Percentiles rank a stretch among this genome's conserved stretches.
phyloP scores from a whole-genome alignment of 1,284 basidiomycete genomes.

The Cryptococcus hybrid region DNA sequence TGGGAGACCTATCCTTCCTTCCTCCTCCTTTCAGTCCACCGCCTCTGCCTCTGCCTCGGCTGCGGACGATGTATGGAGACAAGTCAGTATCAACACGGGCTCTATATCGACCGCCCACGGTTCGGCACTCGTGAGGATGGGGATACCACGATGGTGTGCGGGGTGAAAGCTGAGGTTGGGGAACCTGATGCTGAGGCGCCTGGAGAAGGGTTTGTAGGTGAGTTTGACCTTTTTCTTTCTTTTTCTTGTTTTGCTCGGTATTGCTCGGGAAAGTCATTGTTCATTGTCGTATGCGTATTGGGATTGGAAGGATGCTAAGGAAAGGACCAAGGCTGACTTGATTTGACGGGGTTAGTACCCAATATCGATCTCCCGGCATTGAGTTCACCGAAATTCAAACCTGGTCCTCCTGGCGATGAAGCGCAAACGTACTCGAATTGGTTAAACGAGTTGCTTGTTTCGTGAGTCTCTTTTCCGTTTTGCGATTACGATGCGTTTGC shows the following conservation, averaged over 20 bases:
- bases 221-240: constrained; percentile 22
- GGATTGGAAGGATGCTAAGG: no score
- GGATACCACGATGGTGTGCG: constrained; percentile 86
- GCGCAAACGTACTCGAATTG: constrained; percentile 83
- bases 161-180: constrained; percentile 90
- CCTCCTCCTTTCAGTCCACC: not conserved
- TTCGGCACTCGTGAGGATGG: constrained; percentile 83
- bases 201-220: constrained; percentile 77
- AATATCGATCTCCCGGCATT: constrained; percentile 90
- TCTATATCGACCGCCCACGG: constrained; percentile 89
- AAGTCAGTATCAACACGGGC: constrained; percentile 67
- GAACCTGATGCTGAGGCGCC: constrained; percentile 77
- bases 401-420: constrained; percentile 88
- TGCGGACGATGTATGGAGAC: constrained; percentile 57
- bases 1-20: constrained; percentile 60
- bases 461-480: constrained; percentile 55
- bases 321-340: not conserved
- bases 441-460: constrained; percentile 69
- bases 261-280: no score
- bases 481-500: not conserved
- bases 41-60: not conserved
- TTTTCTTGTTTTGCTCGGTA: no score
- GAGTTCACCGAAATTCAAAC: constrained; percentile 88
- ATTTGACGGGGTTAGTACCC: constrained; percentile 56
- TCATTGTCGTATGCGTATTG: no score